Evolutionary conservation across 306 rosid genomes (phyloP).

Genomic region (Fagus sylvatica): DNA sequence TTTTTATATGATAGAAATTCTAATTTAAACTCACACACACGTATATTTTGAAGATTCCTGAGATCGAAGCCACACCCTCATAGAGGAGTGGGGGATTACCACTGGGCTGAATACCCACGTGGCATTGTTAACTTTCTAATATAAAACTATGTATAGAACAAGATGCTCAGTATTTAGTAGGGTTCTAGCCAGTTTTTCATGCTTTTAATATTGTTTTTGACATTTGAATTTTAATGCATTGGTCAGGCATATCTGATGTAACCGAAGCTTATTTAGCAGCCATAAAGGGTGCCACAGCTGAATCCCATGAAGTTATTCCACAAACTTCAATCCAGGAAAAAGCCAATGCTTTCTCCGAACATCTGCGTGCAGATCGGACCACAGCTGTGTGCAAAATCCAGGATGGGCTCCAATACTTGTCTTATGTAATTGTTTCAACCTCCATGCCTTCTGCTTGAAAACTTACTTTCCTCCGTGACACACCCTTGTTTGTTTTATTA

Average conservation of each 20-base stretch:
- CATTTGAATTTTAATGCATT: conserved; percentile 21
- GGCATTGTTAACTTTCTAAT: not conserved
- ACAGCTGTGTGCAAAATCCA: conserved; percentile 77
- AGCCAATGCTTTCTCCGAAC: conserved; percentile 58
- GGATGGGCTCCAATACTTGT: conserved; percentile 80
- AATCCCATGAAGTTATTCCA: conserved; percentile 54
- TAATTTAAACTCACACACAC: too few relatives aligned
- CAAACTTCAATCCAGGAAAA: conserved; percentile 64
- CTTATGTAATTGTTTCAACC: conserved; percentile 73
- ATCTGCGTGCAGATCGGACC: conserved; percentile 67
- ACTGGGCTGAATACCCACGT: not conserved
- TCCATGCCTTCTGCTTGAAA: conserved; percentile 69
- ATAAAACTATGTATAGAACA: too few relatives aligned
- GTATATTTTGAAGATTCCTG: not conserved
- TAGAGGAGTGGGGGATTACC: too few relatives aligned
- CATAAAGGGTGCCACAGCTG: conserved; percentile 60
- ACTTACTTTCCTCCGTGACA: not conserved
- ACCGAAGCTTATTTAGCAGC: conserved; percentile 82
- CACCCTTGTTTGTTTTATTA: conserved; percentile 5
- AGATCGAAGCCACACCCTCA: too few relatives aligned
- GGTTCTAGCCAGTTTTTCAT: not conserved
- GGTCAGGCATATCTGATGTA: conserved; percentile 85
- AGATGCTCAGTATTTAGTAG: not conserved
- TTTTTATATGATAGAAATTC: too few relatives aligned
- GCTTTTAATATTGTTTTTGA: not conserved